phyloP scores from a whole-genome alignment of 139 green algal genomes.

The Spirogloea muscicola region DNA sequence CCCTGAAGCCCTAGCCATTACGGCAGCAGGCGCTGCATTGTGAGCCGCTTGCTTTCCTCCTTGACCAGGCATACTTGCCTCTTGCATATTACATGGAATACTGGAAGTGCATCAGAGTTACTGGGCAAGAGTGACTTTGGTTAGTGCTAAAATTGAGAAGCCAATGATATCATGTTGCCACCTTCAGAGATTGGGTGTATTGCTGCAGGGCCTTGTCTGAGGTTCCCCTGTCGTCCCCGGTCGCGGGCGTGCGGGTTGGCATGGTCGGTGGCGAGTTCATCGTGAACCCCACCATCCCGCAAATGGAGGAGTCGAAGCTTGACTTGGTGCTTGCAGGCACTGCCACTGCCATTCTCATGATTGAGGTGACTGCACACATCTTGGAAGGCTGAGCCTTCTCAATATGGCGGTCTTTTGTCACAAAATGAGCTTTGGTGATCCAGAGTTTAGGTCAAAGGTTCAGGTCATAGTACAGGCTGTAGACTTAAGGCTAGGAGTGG shows the following conservation, averaged over 20 bases:
- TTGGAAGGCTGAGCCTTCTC: background rate
- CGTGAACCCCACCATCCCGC: slow-evolving; percentile 73
- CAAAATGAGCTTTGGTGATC: background rate
- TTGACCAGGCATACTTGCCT: background rate
- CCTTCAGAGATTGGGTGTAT: background rate
- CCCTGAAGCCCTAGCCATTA: slow-evolving; percentile 91
- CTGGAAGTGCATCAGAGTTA: no score
- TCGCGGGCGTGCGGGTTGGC: slow-evolving; percentile 76
- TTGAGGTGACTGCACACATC: slow-evolving; percentile 62
- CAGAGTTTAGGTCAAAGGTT: background rate
- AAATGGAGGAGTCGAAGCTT: slow-evolving; percentile 62
- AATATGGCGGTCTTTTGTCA: slow-evolving; percentile 1
- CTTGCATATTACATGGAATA: background rate
- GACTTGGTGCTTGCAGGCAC: slow-evolving; percentile 92
- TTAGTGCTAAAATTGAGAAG: no score
- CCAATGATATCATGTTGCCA: background rate
- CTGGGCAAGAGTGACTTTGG: no score
- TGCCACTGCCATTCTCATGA: slow-evolving; percentile 89
- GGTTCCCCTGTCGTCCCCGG: slow-evolving; percentile 39
- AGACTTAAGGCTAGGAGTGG: background rate
- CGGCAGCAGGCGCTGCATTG: slow-evolving; percentile 76
- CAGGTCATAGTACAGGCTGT: background rate
- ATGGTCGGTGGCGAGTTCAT: slow-evolving; percentile 59
- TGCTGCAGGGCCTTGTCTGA: slow-evolving; percentile 46
- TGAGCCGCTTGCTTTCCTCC: slow-evolving; percentile 8